Conservation (phyloP, 2,329 filamentous ascomycete species). For the Penicillium janthinellum region DNA sequence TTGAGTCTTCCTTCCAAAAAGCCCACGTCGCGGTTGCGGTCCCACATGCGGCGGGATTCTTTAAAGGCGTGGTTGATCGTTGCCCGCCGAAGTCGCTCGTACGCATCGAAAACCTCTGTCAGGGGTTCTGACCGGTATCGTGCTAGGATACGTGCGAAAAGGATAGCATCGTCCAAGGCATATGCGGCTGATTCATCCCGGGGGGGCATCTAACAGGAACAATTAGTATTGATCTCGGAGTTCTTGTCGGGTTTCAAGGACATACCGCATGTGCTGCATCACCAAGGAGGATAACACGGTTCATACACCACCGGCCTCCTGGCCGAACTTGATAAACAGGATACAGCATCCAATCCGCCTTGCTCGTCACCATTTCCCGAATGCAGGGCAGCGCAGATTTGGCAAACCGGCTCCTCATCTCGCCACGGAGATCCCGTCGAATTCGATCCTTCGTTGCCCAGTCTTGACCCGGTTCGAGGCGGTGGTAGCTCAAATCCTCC, state of each 20-base stretch:
- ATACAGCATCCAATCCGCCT: conserved; percentile 47
- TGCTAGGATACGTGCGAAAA: conserved; percentile 44
- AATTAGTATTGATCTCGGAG: neutral
- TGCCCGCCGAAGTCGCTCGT: conserved; percentile 41
- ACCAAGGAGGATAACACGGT: conserved; percentile 47
- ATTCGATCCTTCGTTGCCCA: conserved; percentile 39
- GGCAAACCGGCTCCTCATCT: conserved; percentile 42
- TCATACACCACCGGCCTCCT: conserved; percentile 43
- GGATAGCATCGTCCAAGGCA: conserved; percentile 49
- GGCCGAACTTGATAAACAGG: conserved; percentile 47
- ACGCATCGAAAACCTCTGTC: conserved; percentile 38
- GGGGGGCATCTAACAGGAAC: conserved; percentile 47
- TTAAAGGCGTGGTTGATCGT: conserved; percentile 45
- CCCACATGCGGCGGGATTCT: conserved; percentile 43
- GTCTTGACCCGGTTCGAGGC: conserved; percentile 35
- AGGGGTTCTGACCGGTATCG: conserved; percentile 37
- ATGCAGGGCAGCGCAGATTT: conserved; percentile 41
- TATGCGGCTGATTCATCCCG: conserved; percentile 50
- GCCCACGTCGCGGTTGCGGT: conserved; percentile 43
- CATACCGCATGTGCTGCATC: conserved; percentile 52
- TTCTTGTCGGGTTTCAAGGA: neutral
- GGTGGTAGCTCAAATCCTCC: conserved; percentile 27
- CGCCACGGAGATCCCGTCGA: conserved; percentile 35
- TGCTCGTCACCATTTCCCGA: conserved; percentile 38
- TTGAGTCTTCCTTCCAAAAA: conserved; percentile 39